These are phyloP conservation scores for Epichloe bromicola DNA, from an alignment of 2,329 filamentous ascomycete species.

Conservation along the genomic window DNA sequence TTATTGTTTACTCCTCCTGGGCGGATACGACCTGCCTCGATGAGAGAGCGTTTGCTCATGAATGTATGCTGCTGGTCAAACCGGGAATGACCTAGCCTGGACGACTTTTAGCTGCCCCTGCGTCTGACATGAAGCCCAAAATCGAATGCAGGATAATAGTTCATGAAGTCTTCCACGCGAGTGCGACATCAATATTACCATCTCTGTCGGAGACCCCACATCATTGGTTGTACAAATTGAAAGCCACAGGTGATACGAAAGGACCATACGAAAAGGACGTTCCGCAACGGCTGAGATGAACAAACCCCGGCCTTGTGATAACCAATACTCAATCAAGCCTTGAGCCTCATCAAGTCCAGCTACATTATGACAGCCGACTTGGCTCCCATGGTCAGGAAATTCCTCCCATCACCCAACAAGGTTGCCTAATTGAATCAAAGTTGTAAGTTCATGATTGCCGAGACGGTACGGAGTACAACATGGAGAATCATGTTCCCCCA, in stretches of 20 bases:
- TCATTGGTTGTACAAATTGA: not conserved
- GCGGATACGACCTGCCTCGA: not conserved
- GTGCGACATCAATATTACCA: not conserved
- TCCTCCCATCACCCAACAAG: too few species aligned
- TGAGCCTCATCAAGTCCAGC: not conserved
- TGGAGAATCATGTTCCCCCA: too few species aligned
- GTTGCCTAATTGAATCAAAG: too few species aligned
- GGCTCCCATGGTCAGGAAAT: not conserved
- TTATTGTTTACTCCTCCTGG: not conserved
- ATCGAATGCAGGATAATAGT: not conserved
- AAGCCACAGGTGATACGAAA: not conserved
- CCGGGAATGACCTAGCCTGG: not conserved
- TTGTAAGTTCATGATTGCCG: too few species aligned
- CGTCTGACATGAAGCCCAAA: not conserved
- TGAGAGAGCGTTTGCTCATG: not conserved
- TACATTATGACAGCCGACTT: not conserved
- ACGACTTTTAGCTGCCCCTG: not conserved
- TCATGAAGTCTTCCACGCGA: not conserved
- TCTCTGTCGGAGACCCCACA: not conserved
- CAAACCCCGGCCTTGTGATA: not conserved
- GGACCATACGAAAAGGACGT: too few species aligned
- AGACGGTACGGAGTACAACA: too few species aligned
- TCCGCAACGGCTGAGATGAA: not conserved
- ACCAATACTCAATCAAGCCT: not conserved
- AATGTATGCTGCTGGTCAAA: not conserved